These are phyloP conservation scores for Carex littledalei DNA, from an alignment of 176 grass and related monocot species.

Conservation along the genomic window DNA sequence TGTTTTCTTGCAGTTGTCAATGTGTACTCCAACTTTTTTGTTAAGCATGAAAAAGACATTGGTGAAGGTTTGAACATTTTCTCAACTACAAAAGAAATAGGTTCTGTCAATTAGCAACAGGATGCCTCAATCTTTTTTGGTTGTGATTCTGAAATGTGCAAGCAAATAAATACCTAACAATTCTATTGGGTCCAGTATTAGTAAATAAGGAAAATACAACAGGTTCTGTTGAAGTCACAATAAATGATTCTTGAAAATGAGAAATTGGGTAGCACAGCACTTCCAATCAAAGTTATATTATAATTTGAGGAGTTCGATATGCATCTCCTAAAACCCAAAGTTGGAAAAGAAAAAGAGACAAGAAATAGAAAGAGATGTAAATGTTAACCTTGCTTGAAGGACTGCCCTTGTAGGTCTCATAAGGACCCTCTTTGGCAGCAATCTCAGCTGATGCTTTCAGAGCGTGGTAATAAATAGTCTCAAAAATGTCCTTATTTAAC, in stretches of 20 bases:
- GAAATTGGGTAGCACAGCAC: background rate
- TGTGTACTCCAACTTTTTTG: background rate
- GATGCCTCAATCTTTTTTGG: background rate
- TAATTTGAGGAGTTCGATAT: background rate
- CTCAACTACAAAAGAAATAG: background rate
- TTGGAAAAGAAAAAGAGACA: background rate
- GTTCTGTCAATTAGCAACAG: background rate
- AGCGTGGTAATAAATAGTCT: conserved; percentile 80
- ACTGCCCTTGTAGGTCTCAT: conserved; percentile 87
- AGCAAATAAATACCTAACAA: background rate
- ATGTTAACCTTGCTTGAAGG: conserved; percentile 81
- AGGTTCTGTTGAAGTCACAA: background rate
- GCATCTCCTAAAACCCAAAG: background rate
- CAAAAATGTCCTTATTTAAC: conserved; percentile 93
- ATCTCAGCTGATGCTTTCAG: conserved; percentile 82
- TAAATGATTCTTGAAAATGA: background rate
- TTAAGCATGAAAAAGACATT: background rate
- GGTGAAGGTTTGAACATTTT: background rate
- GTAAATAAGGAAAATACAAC: background rate
- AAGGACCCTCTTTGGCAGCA: conserved; percentile 74
- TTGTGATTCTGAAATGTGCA: background rate
- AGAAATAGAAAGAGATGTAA: background rate
- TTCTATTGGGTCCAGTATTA: background rate
- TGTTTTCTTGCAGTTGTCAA: background rate
- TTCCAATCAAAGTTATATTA: background rate